These are phyloP conservation scores for Paraphaeosphaeria minitans DNA, from an alignment of 2,329 filamentous ascomycete species.

Conservation along the genomic window DNA sequence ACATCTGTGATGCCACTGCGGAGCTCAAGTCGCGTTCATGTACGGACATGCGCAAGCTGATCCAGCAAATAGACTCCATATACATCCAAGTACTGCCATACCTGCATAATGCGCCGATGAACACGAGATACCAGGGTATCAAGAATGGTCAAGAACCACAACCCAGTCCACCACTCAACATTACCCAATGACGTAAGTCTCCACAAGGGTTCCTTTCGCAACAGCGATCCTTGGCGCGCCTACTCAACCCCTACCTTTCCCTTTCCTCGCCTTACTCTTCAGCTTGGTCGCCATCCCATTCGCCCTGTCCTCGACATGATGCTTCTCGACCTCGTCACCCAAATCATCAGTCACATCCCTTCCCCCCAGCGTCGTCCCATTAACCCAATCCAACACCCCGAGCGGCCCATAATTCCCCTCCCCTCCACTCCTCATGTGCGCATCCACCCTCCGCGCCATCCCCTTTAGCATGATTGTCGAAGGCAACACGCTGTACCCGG, in stretches of 20 bases:
- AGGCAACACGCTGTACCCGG: conserved; percentile 68
- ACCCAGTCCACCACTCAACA: not conserved
- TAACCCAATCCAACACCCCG: conserved; percentile 58
- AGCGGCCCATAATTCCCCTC: conserved; percentile 66
- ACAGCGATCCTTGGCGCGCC: not conserved
- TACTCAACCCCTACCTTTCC: conserved; percentile 31
- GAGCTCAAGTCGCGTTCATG: conserved; percentile 25
- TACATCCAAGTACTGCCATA: not conserved
- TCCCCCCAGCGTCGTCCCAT: conserved; percentile 50
- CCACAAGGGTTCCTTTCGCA: not conserved
- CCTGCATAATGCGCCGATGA: not conserved
- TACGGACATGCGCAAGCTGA: conserved; percentile 35
- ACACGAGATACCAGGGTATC: conserved; percentile 10
- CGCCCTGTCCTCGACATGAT: conserved; percentile 54
- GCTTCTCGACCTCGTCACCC: conserved; percentile 61
- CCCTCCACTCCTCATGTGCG: conserved; percentile 63
- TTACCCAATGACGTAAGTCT: not conserved
- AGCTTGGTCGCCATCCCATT: conserved; percentile 37
- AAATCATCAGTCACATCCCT: conserved; percentile 63
- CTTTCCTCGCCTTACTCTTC: conserved; percentile 35
- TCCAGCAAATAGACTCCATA: conserved; percentile 32
- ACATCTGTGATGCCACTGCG: conserved; percentile 43
- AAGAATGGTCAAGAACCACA: not conserved
- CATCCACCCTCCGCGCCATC: conserved; percentile 62
- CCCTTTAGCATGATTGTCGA: conserved; percentile 62